Conservation (phyloP, 73 alveolate species). For the Paraurostyla sp. region DNA sequence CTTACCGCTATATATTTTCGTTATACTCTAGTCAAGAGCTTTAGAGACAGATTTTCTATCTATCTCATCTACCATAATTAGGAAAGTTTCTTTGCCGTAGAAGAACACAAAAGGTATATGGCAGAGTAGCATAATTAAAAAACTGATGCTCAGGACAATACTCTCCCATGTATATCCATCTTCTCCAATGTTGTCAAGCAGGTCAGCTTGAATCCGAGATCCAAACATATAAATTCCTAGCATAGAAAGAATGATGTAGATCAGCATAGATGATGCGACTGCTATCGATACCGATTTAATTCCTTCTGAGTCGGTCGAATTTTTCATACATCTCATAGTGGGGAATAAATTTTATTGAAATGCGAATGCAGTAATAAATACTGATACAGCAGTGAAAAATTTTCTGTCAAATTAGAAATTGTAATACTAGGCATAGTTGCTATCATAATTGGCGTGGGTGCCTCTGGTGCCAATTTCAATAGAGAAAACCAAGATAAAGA, state of each 20-base stretch:
- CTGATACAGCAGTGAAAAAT: slow-evolving; percentile 34
- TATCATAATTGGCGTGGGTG: slow-evolving; percentile 12
- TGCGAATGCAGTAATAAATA: slow-evolving; percentile 58
- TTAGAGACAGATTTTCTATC: slow-evolving; percentile 37
- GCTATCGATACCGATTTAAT: slow-evolving; percentile 32
- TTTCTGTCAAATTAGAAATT: slow-evolving; percentile 2
- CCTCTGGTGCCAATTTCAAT: slow-evolving; percentile 18
- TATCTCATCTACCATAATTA: slow-evolving; percentile 60
- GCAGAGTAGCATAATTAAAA: slow-evolving; percentile 38
- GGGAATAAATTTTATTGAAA: slow-evolving; percentile 72
- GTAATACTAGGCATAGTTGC: not conserved
- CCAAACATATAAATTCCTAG: slow-evolving; percentile 71
- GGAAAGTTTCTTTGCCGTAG: slow-evolving; percentile 68
- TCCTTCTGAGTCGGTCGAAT: not conserved
- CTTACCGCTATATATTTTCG: not conserved
- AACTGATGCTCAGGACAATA: slow-evolving; percentile 9
- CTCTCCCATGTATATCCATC: slow-evolving; percentile 23
- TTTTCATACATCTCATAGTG: slow-evolving; percentile 20
- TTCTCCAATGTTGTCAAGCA: slow-evolving; percentile 58
- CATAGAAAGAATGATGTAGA: slow-evolving; percentile 52
- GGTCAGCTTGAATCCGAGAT: slow-evolving; percentile 36
- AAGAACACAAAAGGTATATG: slow-evolving; percentile 76
- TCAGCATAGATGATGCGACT: not conserved
- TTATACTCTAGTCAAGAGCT: not conserved
- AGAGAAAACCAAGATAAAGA: slow-evolving; percentile 43